Evolutionary conservation across 228 moss, liverwort and hornwort genomes (phyloP).

Genomic region (Sphagnum magellanicum): DNA sequence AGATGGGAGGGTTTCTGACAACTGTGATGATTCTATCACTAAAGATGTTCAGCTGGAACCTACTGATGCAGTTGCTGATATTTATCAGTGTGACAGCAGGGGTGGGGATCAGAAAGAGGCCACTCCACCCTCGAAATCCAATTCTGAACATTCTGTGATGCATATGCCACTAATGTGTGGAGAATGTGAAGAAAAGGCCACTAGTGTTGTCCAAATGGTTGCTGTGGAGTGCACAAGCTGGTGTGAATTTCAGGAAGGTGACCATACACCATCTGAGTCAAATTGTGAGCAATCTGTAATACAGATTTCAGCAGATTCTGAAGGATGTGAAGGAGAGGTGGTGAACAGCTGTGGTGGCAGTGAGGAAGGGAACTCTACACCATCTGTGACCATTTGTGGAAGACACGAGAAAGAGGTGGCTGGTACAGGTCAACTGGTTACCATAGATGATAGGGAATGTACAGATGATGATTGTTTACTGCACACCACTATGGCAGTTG

Average conservation of each 20-base stretch:
- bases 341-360: too few relatives aligned
- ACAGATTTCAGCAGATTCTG: neutral
- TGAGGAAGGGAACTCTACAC: too few relatives aligned
- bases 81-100: too few relatives aligned
- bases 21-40: too few relatives aligned
- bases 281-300: neutral
- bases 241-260: neutral
- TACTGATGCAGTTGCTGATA: too few relatives aligned
- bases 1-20: too few relatives aligned
- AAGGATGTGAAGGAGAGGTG: neutral
- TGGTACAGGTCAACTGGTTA: neutral
- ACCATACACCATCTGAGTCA: neutral
- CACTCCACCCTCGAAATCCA: conserved; percentile 2
- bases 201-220: neutral
- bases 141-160: neutral
- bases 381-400: too few relatives aligned
- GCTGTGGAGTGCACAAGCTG: neutral
- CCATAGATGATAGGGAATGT: conserved; percentile 8
- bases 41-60: too few relatives aligned
- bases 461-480: conserved; percentile 27
- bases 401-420: too few relatives aligned
- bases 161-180: neutral
- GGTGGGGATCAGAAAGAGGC: too few relatives aligned
- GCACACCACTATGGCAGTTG: conserved; percentile 9
- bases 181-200: neutral